Conservation (phyloP, 768 basidiomycete genomes). For the Trametes coccinea region DNA sequence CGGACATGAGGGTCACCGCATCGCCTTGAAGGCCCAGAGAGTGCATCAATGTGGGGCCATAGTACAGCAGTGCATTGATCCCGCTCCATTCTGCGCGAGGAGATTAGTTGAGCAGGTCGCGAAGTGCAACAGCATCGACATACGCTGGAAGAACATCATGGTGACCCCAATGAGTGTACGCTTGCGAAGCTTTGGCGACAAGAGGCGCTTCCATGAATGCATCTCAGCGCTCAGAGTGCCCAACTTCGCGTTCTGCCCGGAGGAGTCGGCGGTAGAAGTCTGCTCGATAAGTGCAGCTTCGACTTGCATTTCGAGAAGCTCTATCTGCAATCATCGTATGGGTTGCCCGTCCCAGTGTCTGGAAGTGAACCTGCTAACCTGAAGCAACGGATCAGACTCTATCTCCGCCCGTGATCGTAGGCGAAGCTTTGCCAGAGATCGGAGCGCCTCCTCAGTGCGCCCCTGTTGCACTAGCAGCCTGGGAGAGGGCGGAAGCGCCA, state of each 20-base stretch:
- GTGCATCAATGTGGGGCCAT: conserved; percentile 71
- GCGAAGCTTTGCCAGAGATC: conserved; percentile 58
- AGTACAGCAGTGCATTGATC: conserved; percentile 83
- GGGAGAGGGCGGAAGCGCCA: conserved; percentile 63
- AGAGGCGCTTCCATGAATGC: conserved; percentile 58
- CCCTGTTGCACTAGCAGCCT: conserved; percentile 59
- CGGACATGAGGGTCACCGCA: conserved; percentile 60
- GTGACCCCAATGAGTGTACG: conserved; percentile 70
- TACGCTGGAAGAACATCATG: conserved; percentile 86
- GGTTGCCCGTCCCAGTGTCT: not conserved
- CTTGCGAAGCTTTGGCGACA: conserved; percentile 51
- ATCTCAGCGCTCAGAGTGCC: conserved; percentile 34
- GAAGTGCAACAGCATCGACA: conserved; percentile 24
- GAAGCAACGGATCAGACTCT: conserved; percentile 49
- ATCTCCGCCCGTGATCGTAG: conserved; percentile 48
- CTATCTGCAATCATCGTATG: conserved; percentile 48
- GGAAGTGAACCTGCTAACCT: conserved; percentile 34
- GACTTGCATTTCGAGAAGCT: conserved; percentile 75
- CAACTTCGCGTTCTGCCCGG: conserved; percentile 4
- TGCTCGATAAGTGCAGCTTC: conserved; percentile 56
- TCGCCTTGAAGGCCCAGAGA: conserved; percentile 65
- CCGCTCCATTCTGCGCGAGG: conserved; percentile 77
- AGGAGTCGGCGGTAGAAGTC: conserved; percentile 19
- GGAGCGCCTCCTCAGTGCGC: conserved; percentile 55
- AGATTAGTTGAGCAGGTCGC: not conserved